Percentiles rank a stretch among this genome's conserved stretches.
Evolutionary conservation across 805 yeast species (phyloP).

Genomic region (Kuraishia capsulata): DNA sequence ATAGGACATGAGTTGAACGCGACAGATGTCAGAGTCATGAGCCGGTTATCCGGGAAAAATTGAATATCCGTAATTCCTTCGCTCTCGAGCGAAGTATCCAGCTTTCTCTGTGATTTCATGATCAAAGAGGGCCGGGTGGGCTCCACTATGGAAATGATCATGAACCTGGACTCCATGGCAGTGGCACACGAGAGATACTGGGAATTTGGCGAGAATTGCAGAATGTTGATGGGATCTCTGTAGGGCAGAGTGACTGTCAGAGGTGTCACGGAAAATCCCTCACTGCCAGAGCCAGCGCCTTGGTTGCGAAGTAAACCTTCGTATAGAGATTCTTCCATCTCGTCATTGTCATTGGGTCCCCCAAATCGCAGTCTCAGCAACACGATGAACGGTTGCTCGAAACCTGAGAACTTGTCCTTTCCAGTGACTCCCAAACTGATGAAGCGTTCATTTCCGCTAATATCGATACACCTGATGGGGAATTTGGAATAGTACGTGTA

Average conservation of each 20-base stretch:
- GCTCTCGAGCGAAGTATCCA: slow-evolving; percentile 61
- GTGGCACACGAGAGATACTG: slow-evolving; percentile 69
- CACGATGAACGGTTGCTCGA: slow-evolving; percentile 70
- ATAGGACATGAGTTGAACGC: slow-evolving; percentile 63
- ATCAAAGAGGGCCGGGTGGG: slow-evolving; percentile 56
- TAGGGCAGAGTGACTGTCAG: slow-evolving; percentile 76
- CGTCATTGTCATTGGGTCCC: background rate
- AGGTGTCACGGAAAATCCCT: slow-evolving; percentile 34
- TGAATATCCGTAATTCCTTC: slow-evolving; percentile 84
- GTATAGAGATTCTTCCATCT: background rate
- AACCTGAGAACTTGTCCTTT: slow-evolving; percentile 54
- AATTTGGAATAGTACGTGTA: slow-evolving; percentile 63
- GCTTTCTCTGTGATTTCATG: slow-evolving; percentile 56
- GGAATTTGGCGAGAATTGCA: slow-evolving; percentile 68
- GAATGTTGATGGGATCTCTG: slow-evolving; percentile 70
- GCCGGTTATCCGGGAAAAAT: slow-evolving; percentile 59
- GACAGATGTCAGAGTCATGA: slow-evolving; percentile 44
- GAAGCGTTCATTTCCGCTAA: slow-evolving; percentile 53
- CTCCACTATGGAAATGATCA: slow-evolving; percentile 61
- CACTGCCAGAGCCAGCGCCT: background rate
- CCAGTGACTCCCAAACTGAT: slow-evolving; percentile 82
- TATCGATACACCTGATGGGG: slow-evolving; percentile 71
- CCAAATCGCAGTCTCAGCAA: slow-evolving; percentile 27
- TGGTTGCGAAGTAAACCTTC: too few species aligned
- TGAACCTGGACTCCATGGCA: slow-evolving; percentile 66